Evolutionary conservation across 2,329 filamentous ascomycete genomes (phyloP).

Genomic region (Trichoderma arundinaceum): DNA sequence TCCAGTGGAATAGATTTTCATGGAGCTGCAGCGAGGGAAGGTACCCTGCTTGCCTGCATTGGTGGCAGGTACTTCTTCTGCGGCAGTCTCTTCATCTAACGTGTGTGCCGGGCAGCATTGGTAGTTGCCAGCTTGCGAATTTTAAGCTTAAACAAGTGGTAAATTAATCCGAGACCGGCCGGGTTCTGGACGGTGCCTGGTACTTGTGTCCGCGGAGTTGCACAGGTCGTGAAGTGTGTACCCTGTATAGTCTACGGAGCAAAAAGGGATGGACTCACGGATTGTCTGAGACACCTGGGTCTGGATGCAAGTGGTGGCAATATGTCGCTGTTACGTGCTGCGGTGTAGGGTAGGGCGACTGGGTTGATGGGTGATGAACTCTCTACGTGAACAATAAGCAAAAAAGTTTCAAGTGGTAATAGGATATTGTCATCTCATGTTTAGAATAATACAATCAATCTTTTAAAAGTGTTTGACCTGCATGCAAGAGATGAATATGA

Average conservation of each 20-base stretch:
- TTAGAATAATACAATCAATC: not conserved
- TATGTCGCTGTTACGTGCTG: not conserved
- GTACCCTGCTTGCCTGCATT: too few relatives aligned
- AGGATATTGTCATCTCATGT: not conserved
- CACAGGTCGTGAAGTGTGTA: too few relatives aligned
- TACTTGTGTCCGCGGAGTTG: not conserved
- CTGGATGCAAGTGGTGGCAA: not conserved
- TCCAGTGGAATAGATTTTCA: not conserved
- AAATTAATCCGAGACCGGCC: constrained; percentile 2
- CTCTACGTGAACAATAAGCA: too few relatives aligned
- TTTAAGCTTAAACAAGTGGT: constrained; percentile 7
- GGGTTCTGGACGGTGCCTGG: not conserved
- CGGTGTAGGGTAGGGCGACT: too few relatives aligned
- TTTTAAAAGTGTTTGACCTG: not conserved
- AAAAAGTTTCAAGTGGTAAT: not conserved
- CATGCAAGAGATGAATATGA: not conserved
- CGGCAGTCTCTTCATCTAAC: not conserved
- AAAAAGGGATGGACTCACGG: not conserved
- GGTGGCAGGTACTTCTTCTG: not conserved
- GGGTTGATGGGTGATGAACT: too few relatives aligned
- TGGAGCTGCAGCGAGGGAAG: too few relatives aligned
- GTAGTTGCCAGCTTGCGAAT: not conserved
- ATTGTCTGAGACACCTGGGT: not conserved
- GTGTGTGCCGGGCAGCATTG: too few relatives aligned
- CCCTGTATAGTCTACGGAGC: not conserved